These are phyloP conservation scores for Mortierella hygrophila DNA, from an alignment of 192 early-diverging fungal genomes.

Conservation along the genomic window DNA sequence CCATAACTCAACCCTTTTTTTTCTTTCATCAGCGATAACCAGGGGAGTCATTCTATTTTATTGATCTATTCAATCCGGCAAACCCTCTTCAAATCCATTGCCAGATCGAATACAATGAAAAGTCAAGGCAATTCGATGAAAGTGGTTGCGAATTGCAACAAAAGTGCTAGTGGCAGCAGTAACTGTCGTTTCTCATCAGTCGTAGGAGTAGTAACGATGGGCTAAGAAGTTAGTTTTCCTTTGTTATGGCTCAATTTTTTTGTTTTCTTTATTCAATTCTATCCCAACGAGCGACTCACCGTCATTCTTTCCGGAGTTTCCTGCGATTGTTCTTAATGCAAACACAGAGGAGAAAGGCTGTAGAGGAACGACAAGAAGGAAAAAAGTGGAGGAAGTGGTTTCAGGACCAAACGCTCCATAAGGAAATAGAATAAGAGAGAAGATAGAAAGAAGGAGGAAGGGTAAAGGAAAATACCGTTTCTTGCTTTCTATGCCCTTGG, in stretches of 20 bases:
- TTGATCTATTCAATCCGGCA: no score
- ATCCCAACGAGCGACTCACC: background rate
- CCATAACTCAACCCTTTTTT: no score
- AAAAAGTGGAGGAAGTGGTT: constrained; percentile 11
- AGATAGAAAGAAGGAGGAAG: background rate
- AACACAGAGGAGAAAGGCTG: background rate
- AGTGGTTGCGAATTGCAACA: no score
- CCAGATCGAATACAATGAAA: no score
- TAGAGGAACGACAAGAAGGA: background rate
- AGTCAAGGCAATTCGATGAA: no score
- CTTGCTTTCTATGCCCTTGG: background rate
- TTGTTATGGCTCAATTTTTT: background rate
- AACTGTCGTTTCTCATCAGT: no score
- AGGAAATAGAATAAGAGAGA: background rate
- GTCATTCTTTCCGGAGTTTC: background rate
- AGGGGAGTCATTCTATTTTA: no score
- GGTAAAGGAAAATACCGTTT: constrained; percentile 3
- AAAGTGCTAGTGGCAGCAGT: no score
- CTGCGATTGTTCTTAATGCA: background rate
- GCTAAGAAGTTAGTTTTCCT: background rate
- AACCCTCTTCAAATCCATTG: no score
- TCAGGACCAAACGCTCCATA: background rate
- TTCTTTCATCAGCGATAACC: no score
- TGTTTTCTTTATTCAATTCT: background rate
- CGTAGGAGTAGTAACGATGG: background rate